phyloP scores from a whole-genome alignment of 2,329 filamentous ascomycete species.

The Neophaeococcomyces aloes region DNA sequence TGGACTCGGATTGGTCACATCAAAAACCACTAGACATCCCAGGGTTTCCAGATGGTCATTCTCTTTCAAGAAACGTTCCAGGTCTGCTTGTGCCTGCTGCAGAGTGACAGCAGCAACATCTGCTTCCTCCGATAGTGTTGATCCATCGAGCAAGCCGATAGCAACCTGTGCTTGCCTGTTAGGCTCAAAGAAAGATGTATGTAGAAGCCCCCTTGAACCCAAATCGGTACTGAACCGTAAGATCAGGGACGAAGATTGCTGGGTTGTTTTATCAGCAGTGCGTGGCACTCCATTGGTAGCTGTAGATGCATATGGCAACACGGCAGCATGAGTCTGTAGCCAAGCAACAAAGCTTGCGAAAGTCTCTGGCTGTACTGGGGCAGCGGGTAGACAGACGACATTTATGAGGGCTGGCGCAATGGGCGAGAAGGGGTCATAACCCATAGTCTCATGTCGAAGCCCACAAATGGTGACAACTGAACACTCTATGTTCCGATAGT shows the following conservation, averaged over 20 bases:
- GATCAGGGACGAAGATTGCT: slow-evolving; percentile 49
- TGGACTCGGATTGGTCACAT: no score
- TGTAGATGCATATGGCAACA: neutral
- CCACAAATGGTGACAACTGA: neutral
- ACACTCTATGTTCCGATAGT: neutral
- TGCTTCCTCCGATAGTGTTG: slow-evolving; percentile 19
- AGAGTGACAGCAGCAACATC: slow-evolving; percentile 23
- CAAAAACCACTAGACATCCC: no score
- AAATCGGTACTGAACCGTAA: slow-evolving; percentile 54
- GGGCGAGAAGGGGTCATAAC: slow-evolving; percentile 78
- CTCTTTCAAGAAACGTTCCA: neutral
- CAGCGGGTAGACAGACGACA: slow-evolving; percentile 75
- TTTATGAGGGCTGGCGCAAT: slow-evolving; percentile 84
- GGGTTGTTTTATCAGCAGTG: no score
- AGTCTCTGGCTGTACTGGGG: slow-evolving; percentile 69
- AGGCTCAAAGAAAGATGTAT: slow-evolving; percentile 68
- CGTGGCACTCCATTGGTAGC: no score
- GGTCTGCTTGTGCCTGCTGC: neutral
- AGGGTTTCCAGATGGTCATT: no score
- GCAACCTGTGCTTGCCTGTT: slow-evolving; percentile 76
- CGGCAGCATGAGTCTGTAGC: slow-evolving; percentile 52
- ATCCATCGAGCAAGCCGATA: slow-evolving; percentile 73
- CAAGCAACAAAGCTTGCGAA: slow-evolving; percentile 71
- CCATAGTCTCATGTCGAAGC: slow-evolving; percentile 49
- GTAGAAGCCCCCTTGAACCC: slow-evolving; percentile 61